phyloP scores from a whole-genome alignment of 2,329 filamentous ascomycete genomes.

The Cladosporium oxysporum region DNA sequence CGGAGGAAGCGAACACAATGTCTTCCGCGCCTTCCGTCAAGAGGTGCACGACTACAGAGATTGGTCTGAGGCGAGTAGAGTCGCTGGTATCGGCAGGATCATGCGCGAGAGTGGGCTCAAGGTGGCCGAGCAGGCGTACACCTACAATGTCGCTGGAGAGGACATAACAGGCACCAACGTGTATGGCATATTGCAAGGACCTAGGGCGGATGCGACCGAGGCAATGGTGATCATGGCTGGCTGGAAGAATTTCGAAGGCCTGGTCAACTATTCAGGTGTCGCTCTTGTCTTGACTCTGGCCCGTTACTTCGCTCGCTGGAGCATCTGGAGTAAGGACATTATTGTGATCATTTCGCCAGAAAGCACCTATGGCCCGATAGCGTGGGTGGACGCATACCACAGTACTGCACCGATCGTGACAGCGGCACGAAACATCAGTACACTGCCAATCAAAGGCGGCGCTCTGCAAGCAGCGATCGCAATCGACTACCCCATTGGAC shows the following conservation, averaged over 20 bases:
- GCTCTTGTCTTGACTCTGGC: conserved; percentile 82
- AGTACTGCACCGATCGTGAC: conserved; percentile 73
- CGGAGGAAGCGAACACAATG: conserved; percentile 90
- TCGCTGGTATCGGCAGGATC: conserved; percentile 66
- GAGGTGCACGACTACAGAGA: conserved; percentile 69
- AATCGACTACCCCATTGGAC: conserved; percentile 76
- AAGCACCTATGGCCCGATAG: conserved; percentile 85
- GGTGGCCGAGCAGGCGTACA: conserved; percentile 83
- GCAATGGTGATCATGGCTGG: conserved; percentile 90
- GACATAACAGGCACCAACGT: conserved; percentile 80
- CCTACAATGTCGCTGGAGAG: conserved; percentile 76
- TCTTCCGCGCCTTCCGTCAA: conserved; percentile 85
- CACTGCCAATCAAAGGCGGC: conserved; percentile 86
- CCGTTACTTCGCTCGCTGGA: conserved; percentile 97
- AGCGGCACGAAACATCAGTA: conserved; percentile 56
- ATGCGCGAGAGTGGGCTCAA: conserved; percentile 80
- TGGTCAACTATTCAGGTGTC: conserved; percentile 83
- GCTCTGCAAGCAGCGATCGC: conserved; percentile 89
- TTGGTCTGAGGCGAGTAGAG: conserved; percentile 41
- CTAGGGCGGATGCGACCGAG: conserved; percentile 92
- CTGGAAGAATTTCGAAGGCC: conserved; percentile 78
- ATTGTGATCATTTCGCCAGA: conserved; percentile 88
- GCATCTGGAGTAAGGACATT: conserved; percentile 98
- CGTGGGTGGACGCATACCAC: conserved; percentile 98
- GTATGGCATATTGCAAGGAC: conserved; percentile 90